Base-by-base conservation (phyloP, 1,284 basidiomycete species). In the Ustilago vetiveriae region DNA sequence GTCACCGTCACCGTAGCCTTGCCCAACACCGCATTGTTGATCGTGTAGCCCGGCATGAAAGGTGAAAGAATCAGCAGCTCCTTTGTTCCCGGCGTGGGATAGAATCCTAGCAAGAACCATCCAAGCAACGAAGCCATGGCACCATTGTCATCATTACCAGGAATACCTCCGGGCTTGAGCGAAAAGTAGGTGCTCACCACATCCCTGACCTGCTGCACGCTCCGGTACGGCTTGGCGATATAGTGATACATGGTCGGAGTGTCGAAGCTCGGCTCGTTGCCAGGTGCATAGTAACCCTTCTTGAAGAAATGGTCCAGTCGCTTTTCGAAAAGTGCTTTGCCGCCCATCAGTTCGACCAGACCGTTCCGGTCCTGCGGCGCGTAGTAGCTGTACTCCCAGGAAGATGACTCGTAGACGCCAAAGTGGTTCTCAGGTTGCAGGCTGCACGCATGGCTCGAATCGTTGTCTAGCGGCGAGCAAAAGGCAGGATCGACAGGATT, bases 91-190 rank as follows among this genome's bases (percentile, higher is more conserved):
- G 87, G 87, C 6, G 88, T 86, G 48, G 88, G 88, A 68, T 87
- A 88, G 21, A 88, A 80, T 0, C 87, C 87, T 3, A 87, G 76
- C 37, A 87, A 78, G 67, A 87, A 86, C 83, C 87, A 89, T 1
- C 85, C 83, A 3, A 85, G 87, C 62, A 88, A 89, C 66, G 88
- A 88, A 3, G 85, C 89, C 89, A 90, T 90, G 0, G 89, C 89
- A 40, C 87, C 88, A 82, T 68, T 82, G 70, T 87, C 86, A 60
- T 87, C 86, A 68, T 88, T 87, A 14, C 86, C 76, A 6, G 76
- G 76, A 8, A 76, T 41, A 2, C 66, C 65, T 10, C 42, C 57
- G 4, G 46, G 47, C 42, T 46, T 42, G 4, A 74, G 62, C 44
- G 69, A 68, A 38, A 78, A 78, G 66, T 76, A 68, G 9, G 38